phyloP scores from a whole-genome alignment of 2,329 filamentous ascomycete genomes.

The Fusarium heterosporum region DNA sequence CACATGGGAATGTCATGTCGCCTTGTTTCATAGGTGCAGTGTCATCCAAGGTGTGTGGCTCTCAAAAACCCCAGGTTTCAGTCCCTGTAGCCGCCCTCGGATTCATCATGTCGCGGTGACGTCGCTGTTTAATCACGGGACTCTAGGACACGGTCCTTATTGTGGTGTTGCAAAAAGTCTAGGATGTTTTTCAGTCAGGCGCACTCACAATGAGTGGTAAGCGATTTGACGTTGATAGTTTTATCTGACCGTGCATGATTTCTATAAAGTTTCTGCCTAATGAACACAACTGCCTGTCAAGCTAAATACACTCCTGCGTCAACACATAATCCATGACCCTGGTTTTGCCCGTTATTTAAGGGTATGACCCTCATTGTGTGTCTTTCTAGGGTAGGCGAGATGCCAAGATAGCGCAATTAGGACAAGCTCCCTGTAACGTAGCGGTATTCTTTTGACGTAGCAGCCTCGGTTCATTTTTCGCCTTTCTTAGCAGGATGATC shows the following conservation, averaged over 20 bases:
- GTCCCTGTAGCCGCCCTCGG: slow-evolving; percentile 37
- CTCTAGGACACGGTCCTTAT: slow-evolving; percentile 18
- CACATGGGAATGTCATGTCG: slow-evolving; percentile 36
- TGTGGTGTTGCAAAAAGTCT: slow-evolving; percentile 17
- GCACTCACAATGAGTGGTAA: background rate
- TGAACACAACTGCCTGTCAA: background rate
- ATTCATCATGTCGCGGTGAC: slow-evolving; percentile 34
- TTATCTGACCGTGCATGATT: background rate
- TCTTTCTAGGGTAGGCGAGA: slow-evolving; percentile 22
- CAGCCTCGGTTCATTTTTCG: background rate
- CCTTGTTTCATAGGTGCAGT: slow-evolving; percentile 18
- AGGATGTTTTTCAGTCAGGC: background rate
- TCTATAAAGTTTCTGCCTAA: background rate
- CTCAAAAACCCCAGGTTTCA: slow-evolving; percentile 43
- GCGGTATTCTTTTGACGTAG: background rate
- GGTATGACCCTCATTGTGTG: background rate
- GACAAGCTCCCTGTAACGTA: background rate
- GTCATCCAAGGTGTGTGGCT: slow-evolving; percentile 33
- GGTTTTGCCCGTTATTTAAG: slow-evolving; percentile 7
- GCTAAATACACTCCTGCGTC: background rate
- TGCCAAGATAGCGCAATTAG: background rate
- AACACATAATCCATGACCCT: slow-evolving; percentile 1
- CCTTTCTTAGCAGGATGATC: background rate
- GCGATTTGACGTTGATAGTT: too few species aligned
- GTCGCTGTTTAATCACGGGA: slow-evolving; percentile 41